Evolutionary conservation across 176 grass and related monocot species (phyloP).

Genomic region (Alloteropsis semialata): DNA sequence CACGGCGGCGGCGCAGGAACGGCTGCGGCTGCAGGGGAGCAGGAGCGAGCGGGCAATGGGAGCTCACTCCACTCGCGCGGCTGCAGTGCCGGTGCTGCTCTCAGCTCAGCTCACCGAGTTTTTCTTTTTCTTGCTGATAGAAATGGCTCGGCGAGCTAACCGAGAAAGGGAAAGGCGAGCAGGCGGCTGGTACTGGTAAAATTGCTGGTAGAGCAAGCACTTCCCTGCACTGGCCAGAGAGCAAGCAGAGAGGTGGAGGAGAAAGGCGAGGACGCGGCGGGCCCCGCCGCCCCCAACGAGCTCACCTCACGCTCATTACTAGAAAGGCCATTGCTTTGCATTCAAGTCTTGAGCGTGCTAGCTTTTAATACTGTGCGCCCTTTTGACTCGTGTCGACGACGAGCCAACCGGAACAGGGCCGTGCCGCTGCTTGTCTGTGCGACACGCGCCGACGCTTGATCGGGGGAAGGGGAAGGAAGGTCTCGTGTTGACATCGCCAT

Average conservation of each 20-base stretch:
- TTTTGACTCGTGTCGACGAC: neutral
- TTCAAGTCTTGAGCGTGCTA: constrained; percentile 14
- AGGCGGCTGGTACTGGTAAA: constrained; percentile 34
- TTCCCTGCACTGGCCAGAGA: neutral
- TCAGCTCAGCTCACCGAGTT: neutral
- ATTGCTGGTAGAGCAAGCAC: constrained; percentile 30
- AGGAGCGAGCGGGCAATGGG: neutral
- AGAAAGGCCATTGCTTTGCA: constrained; percentile 31
- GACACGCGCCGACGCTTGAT: neutral
- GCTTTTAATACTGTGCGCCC: neutral
- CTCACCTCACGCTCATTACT: neutral
- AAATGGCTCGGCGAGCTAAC: neutral
- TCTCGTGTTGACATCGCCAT: neutral
- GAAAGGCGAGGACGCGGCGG: neutral
- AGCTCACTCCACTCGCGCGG: neutral
- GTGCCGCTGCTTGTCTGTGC: neutral
- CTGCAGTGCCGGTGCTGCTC: neutral
- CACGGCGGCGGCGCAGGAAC: neutral
- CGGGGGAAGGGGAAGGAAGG: neutral
- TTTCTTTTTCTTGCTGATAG: neutral
- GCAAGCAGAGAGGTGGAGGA: neutral
- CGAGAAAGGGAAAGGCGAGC: constrained; percentile 36
- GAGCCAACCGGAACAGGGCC: neutral
- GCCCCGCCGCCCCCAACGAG: constrained; percentile 18
- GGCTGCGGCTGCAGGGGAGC: neutral